phyloP scores from a whole-genome alignment of 805 yeast genomes.

The Schwanniomyces pseudopolymorphus region DNA sequence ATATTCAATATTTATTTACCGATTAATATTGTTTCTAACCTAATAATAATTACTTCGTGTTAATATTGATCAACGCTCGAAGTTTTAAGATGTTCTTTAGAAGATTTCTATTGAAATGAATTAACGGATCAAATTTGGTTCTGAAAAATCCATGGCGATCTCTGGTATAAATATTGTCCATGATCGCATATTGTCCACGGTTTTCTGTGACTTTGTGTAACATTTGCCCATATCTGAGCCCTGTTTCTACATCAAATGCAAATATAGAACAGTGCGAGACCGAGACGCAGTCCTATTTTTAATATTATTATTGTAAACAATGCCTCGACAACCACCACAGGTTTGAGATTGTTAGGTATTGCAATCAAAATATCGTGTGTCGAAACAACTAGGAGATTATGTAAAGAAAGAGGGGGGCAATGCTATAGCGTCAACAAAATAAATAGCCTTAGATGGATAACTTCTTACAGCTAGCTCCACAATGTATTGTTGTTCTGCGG shows the following conservation, averaged over 20 bases:
- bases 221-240: background rate
- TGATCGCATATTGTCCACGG: constrained; percentile 1
- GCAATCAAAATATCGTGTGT: background rate
- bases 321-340: background rate
- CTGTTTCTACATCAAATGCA: background rate
- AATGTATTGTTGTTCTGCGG: no score
- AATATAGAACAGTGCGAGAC: background rate
- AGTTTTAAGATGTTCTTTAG: background rate
- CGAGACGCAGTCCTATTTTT: constrained; percentile 1
- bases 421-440: background rate
- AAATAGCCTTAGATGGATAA: no score
- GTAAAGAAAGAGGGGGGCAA: background rate
- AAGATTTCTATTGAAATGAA: background rate
- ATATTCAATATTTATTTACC: constrained; percentile 1
- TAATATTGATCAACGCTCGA: background rate
- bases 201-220: background rate
- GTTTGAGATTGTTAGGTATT: background rate
- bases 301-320: background rate
- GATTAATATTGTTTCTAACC: background rate
- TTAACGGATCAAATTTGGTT: background rate
- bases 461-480: no score
- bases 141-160: background rate
- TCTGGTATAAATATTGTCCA: background rate
- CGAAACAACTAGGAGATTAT: background rate
- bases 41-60: background rate